Base-by-base conservation (phyloP, 2,329 filamentous ascomycete genomes). In the Teratosphaeria gauchensis region DNA sequence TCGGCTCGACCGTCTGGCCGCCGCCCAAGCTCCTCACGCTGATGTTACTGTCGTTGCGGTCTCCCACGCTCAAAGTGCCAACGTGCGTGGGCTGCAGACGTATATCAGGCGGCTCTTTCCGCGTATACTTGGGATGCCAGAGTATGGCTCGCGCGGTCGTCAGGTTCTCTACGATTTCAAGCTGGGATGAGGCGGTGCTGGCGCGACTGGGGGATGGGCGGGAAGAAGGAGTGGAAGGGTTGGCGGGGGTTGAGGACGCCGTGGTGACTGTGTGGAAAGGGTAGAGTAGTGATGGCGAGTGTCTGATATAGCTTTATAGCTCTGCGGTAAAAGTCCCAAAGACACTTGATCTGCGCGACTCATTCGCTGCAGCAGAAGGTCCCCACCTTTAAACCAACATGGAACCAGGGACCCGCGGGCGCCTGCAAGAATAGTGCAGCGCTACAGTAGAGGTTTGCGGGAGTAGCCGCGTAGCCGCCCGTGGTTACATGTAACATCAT, bases 21-120 rank as follows among this genome's bases (percentile, higher is more conserved):
- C 73, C 77, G 61, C 76, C 76, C 56, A 80, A 70, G 61, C 73
- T 77, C 58, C 75, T 70, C 58, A 80, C 73, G 61, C 75, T 77
- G 69, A 80, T 80, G 66, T 77, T 78, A 53, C 77, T 80, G 71
- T 80, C 78, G 61, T 77, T 78, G 61, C 77, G 73, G 62, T 77
- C 71, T 55, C 72, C 72, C 55, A 78, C 69, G 33, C 73, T 73
- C 57, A 80, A 74, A 21, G 77, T 78, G 61, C 75, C 76, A 59
- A 78, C 77, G 72, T 78, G 74, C 38, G 78, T 79, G 30, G 78
- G 77, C 56, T 71, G 70, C 58, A 80, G 74, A 54, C 68, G 73
- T 58, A 74, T 73, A 52, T 75, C 75, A 57, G 76, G 77, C 60
- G 77, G 75, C 55, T 76, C 73, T 46, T 72, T 71, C 60, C 61